Conservation (phyloP, 2,329 filamentous ascomycete genomes). For the Juglanconis oblonga region DNA sequence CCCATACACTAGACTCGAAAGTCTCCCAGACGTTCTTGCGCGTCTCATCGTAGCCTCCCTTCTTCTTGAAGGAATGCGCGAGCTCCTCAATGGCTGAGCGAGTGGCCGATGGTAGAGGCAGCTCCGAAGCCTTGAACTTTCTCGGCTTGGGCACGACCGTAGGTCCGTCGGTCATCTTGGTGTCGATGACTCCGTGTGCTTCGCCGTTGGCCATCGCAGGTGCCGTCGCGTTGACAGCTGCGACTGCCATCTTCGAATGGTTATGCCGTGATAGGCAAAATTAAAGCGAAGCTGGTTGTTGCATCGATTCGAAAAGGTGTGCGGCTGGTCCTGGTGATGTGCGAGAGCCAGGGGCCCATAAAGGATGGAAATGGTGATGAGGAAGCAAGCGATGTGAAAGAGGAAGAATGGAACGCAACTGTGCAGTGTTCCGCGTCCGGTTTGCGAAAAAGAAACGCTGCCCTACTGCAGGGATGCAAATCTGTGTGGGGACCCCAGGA, state of each 20-base stretch:
- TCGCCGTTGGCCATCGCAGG: constrained; percentile 4
- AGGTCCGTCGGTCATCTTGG: constrained; percentile 60
- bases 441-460: too few species aligned
- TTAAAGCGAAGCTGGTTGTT: neutral
- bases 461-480: constrained; percentile 8
- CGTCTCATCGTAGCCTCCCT: constrained; percentile 76
- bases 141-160: constrained; percentile 19
- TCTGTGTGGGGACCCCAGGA: constrained; percentile 10
- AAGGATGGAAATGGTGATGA: too few species aligned
- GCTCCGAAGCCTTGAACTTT: constrained; percentile 71
- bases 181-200: constrained; percentile 7
- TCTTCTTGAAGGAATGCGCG: constrained; percentile 81
- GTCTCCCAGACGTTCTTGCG: constrained; percentile 76
- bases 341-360: too few species aligned
- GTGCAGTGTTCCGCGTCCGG: too few species aligned
- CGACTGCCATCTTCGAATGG: constrained; percentile 11
- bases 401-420: too few species aligned
- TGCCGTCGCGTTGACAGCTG: constrained; percentile 2
- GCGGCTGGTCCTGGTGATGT: neutral
- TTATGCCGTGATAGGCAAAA: constrained; percentile 2
- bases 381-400: too few species aligned
- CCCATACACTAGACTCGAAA: constrained; percentile 65
- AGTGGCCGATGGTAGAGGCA: constrained; percentile 71
- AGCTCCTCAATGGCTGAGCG: constrained; percentile 71
- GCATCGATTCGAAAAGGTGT: neutral